Base-by-base conservation (phyloP, 805 yeast species). In the Wickerhamomyces tratensis region DNA sequence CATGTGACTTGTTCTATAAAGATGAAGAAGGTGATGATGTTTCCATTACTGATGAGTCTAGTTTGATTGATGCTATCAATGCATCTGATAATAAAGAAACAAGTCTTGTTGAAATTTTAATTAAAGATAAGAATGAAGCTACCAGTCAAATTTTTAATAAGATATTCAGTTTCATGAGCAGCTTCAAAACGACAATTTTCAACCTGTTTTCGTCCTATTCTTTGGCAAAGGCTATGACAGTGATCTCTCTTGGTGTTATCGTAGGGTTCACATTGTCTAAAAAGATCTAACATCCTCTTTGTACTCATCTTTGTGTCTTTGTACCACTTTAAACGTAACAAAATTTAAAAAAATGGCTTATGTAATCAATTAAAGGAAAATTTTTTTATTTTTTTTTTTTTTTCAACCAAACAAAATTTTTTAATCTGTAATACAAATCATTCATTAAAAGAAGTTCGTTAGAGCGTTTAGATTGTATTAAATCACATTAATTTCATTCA, bases 11-110 rank as follows among this genome's bases (percentile, higher is more conserved):
- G 10, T 58, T 65, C 31, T 69, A 67, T 43, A 48, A 57, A 13
- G 72, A 69, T 41, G 65, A 63, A 31, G 72, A 65, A 27, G 58
- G 56, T 3, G 71, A 68, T 44, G 40, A 58, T 42, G 53, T 67
- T 6, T 40, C 57, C 2, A 52, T 69, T 10, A 58, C 52, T 8
- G 61, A 57, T 39, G 64, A 59, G 36, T 60, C 56, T 25, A 71
- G 68, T 46, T 47, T 69, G 40, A 48, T 49, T 31, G 51, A 50
- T 29, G 57, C 61, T 4, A 57, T 59, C 25, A 47, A 48, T 27
- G 10, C 40, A 1, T 43, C 51, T n/a, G 48, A 52, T 25, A 43
- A 40, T 7, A 38, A 30, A 2, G 38, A 35, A 8, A 42, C 39
- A 8, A 15, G 39, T 2, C 38, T 36, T 10, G 52, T 55, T n/a